These are phyloP conservation scores for Entophlyctis helioformis DNA, from an alignment of 192 early-diverging fungal species.

Conservation along the genomic window DNA sequence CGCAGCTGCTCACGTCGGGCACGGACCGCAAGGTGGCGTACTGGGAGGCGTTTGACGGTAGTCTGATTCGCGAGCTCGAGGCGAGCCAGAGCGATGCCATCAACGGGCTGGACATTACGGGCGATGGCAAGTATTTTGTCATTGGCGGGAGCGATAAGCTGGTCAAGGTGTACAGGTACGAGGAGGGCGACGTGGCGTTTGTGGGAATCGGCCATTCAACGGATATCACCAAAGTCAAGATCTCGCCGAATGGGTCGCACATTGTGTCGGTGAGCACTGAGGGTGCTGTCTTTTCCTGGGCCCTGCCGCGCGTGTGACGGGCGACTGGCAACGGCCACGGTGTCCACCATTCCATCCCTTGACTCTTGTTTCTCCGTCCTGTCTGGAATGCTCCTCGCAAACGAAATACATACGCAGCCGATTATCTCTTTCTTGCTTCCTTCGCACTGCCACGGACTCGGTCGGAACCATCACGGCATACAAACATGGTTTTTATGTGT, in stretches of 20 bases:
- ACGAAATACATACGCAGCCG: no score
- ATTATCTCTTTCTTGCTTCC: no score
- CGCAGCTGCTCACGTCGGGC: constrained; percentile 40
- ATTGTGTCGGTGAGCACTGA: constrained; percentile 39
- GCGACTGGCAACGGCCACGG: no score
- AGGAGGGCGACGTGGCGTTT: constrained; percentile 38
- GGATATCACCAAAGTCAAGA: constrained; percentile 46
- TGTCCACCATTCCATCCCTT: no score
- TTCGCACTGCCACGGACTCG: no score
- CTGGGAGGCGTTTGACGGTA: constrained; percentile 51
- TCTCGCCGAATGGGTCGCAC: constrained; percentile 32
- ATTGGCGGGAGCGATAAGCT: constrained; percentile 49
- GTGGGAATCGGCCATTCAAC: constrained; percentile 48
- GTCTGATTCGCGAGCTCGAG: constrained; percentile 44
- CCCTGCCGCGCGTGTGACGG: constrained; percentile 12
- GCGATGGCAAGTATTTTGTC: constrained; percentile 39
- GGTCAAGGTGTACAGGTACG: constrained; percentile 49
- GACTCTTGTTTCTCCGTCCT: no score
- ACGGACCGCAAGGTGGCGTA: constrained; percentile 53
- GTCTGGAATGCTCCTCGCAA: no score
- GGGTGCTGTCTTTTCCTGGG: constrained; percentile 42
- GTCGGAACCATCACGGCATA: no score
- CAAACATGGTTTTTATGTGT: no score
- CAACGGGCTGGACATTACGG: constrained; percentile 44
- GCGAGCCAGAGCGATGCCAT: constrained; percentile 46